Conservation (phyloP, 2,329 filamentous ascomycete genomes). For the Exophiala alcalophila region DNA sequence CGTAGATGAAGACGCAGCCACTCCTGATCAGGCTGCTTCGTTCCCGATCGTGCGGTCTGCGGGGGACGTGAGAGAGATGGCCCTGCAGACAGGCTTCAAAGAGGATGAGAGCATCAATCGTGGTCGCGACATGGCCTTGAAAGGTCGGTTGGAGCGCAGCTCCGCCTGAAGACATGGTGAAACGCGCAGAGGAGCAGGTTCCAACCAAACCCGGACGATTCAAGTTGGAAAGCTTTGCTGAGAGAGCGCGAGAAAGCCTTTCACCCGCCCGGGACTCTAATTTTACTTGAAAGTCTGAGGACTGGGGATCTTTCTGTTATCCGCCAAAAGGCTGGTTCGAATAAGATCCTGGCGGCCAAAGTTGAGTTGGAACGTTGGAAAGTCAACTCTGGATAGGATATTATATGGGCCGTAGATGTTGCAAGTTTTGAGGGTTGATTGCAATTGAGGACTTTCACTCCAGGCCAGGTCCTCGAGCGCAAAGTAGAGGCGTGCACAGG, state of each 20-base stretch:
- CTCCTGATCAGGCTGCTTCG: conserved; percentile 73
- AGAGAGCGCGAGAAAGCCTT: conserved; percentile 13
- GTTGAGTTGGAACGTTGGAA: too few species aligned
- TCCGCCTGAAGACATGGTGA: conserved; percentile 33
- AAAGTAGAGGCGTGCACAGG: too few species aligned
- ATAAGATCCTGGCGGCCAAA: background rate
- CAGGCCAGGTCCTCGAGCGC: too few species aligned
- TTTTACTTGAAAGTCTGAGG: conserved; percentile 23
- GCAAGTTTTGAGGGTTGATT: too few species aligned
- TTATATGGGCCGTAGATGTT: too few species aligned
- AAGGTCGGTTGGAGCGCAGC: conserved; percentile 62
- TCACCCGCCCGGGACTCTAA: conserved; percentile 18
- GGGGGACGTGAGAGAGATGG: conserved; percentile 69
- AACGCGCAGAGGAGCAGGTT: too few species aligned
- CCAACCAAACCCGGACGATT: too few species aligned
- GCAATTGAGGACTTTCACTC: too few species aligned
- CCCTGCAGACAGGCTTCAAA: conserved; percentile 77
- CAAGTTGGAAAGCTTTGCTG: background rate
- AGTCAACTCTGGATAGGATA: too few species aligned
- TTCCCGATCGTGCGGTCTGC: conserved; percentile 83
- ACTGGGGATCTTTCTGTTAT: too few species aligned
- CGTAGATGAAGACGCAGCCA: conserved; percentile 86
- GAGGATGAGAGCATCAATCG: conserved; percentile 72
- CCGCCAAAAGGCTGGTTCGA: conserved; percentile 4
- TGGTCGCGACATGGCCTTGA: conserved; percentile 64